phyloP scores from a whole-genome alignment of 2,329 filamentous ascomycete genomes.

The Diaporthe sp. region DNA sequence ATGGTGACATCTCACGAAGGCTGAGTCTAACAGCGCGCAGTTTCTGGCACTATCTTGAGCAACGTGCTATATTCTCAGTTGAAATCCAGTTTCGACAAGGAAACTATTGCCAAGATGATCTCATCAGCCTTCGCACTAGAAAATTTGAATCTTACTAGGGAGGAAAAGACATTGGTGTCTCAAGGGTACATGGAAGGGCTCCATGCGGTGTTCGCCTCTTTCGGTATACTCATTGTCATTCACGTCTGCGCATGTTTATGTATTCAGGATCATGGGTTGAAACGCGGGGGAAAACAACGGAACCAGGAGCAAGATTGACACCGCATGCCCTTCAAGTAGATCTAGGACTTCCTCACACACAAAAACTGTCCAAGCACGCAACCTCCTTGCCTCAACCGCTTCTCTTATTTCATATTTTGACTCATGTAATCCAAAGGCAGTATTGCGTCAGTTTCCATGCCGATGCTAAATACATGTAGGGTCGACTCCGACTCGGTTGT shows the following conservation, averaged over 20 bases:
- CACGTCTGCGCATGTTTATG: not conserved
- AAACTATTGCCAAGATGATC: not conserved
- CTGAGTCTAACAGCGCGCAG: not conserved
- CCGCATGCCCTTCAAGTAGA: no score
- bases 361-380: no score
- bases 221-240: not conserved
- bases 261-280: not conserved
- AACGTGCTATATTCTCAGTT: not conserved
- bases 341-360: no score
- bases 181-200: not conserved
- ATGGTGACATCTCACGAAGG: not conserved
- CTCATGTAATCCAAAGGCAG: no score
- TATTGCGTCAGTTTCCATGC: no score
- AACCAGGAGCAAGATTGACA: not conserved
- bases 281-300: not conserved
- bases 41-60: not conserved
- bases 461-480: not conserved
- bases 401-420: no score
- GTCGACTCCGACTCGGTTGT: not conserved
- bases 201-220: not conserved
- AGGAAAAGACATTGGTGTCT: not conserved
- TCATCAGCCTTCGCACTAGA: not conserved
- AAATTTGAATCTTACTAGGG: not conserved
- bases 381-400: no score
- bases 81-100: not conserved